Percentiles rank a stretch among this genome's conserved stretches.
Evolutionary conservation across 352 stramenopile species (phyloP).

Genomic region (Thalassiosira livingstoniorum): DNA sequence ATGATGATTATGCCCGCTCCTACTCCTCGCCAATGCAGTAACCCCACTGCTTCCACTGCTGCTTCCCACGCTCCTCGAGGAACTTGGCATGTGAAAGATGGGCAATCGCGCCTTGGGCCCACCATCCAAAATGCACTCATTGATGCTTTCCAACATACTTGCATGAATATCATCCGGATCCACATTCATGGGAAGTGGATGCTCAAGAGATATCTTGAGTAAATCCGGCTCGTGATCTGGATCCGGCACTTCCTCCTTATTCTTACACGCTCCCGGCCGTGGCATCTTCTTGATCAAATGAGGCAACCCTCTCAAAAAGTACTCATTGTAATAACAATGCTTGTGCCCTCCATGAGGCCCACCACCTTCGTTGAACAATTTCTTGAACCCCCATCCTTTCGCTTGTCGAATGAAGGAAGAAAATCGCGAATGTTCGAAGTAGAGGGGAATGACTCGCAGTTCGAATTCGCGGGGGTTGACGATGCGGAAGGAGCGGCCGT

Average conservation of each 20-base stretch:
- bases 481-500: slow-evolving; percentile 60
- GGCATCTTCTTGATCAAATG: slow-evolving; percentile 58
- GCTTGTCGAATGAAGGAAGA: slow-evolving; percentile 84
- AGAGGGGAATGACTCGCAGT: slow-evolving; percentile 59
- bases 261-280: slow-evolving; percentile 41
- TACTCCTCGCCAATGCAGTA: neutral
- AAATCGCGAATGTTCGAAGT: slow-evolving; percentile 76
- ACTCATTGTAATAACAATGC: slow-evolving; percentile 82
- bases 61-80: neutral
- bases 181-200: slow-evolving; percentile 53
- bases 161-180: slow-evolving; percentile 43
- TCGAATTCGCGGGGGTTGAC: slow-evolving; percentile 67
- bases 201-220: slow-evolving; percentile 63
- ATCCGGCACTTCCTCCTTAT: slow-evolving; percentile 53
- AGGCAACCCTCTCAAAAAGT: slow-evolving; percentile 42
- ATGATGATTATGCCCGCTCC: neutral
- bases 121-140: slow-evolving; percentile 52
- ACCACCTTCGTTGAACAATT: neutral
- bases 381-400: neutral
- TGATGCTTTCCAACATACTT: neutral
- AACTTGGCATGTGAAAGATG: slow-evolving; percentile 16
- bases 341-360: slow-evolving; percentile 32
- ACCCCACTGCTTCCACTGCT: neutral
- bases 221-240: slow-evolving; percentile 64
- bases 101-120: slow-evolving; percentile 68